phyloP scores from a whole-genome alignment of 2,329 filamentous ascomycete species.

The Nectriaceae sp. region DNA sequence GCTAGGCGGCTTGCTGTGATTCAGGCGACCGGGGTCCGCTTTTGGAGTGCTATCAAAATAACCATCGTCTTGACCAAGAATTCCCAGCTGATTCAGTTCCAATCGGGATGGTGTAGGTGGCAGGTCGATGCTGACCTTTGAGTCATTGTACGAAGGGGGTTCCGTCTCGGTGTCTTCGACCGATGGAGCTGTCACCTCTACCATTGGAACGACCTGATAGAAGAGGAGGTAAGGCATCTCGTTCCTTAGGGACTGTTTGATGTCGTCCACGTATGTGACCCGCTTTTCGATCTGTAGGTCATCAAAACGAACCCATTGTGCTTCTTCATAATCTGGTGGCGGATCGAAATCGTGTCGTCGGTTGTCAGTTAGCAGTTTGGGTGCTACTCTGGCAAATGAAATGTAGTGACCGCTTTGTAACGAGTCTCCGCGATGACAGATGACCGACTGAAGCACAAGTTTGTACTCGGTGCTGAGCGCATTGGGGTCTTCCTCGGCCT shows the following conservation, averaged over 20 bases:
- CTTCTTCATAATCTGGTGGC: slow-evolving; percentile 67
- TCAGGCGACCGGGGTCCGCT: slow-evolving; percentile 18
- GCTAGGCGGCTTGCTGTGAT: slow-evolving; percentile 44
- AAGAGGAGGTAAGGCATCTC: slow-evolving; percentile 95
- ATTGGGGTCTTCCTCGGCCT: slow-evolving; percentile 56
- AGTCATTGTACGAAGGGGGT: slow-evolving; percentile 62
- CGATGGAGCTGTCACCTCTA: slow-evolving; percentile 61
- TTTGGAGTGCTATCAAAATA: slow-evolving; percentile 29
- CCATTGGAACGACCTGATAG: slow-evolving; percentile 89
- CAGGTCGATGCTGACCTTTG: slow-evolving; percentile 44
- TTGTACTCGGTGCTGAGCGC: slow-evolving; percentile 89
- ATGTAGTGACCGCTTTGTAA: slow-evolving; percentile 92
- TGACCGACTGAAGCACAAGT: slow-evolving; percentile 83
- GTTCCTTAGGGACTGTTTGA: slow-evolving; percentile 72
- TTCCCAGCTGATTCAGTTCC: slow-evolving; percentile 17
- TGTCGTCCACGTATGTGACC: slow-evolving; percentile 76
- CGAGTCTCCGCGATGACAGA: slow-evolving; percentile 87
- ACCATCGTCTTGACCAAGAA: slow-evolving; percentile 19
- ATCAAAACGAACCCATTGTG: slow-evolving; percentile 90
- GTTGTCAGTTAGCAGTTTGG: slow-evolving; percentile 61
- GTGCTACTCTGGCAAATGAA: slow-evolving; percentile 77
- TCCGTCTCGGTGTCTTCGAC: slow-evolving; percentile 48
- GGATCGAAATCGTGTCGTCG: slow-evolving; percentile 55
- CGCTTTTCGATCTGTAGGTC: slow-evolving; percentile 72
- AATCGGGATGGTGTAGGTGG: slow-evolving; percentile 25